Conservation (phyloP, 148 eudicot species). For the Limonium bicolor region DNA sequence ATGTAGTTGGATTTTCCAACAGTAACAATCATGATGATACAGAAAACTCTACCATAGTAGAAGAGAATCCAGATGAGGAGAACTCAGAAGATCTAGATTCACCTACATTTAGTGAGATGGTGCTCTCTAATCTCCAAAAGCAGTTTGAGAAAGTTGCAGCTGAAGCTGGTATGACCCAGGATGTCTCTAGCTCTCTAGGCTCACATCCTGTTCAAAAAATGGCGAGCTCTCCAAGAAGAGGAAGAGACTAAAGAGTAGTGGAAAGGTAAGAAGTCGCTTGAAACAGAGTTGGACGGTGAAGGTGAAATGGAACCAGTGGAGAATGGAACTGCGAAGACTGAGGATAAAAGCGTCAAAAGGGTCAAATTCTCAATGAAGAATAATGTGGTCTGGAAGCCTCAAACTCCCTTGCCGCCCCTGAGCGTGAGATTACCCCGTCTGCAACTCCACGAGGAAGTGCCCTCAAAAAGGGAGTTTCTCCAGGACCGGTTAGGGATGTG, state of each 20-base stretch:
- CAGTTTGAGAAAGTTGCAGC: conserved; percentile 89
- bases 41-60: conserved; percentile 7
- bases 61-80: conserved; percentile 11
- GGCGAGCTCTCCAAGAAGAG: conserved; percentile 34
- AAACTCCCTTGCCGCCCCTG: conserved; percentile 76
- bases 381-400: conserved; percentile 88
- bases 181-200: conserved; percentile 25
- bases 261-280: conserved; percentile 4
- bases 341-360: conserved; percentile 50
- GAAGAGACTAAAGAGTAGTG: conserved; percentile 30
- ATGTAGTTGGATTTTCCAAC: no score
- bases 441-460: conserved; percentile 93
- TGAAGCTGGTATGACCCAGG: conserved; percentile 45
- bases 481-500: conserved; percentile 70
- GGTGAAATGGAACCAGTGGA: conserved; percentile 16
- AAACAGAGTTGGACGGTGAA: background rate
- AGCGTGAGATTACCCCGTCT: conserved; percentile 82
- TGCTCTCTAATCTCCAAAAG: conserved; percentile 72
- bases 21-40: no score
- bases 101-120: conserved; percentile 23
- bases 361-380: conserved; percentile 84
- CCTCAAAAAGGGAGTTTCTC: conserved; percentile 73
- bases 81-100: conserved; percentile 8
- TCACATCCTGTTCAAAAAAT: conserved; percentile 11
- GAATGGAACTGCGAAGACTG: conserved; percentile 16